Conservation (phyloP, 352 stramenopile species). For the Phytopythium montanum region DNA sequence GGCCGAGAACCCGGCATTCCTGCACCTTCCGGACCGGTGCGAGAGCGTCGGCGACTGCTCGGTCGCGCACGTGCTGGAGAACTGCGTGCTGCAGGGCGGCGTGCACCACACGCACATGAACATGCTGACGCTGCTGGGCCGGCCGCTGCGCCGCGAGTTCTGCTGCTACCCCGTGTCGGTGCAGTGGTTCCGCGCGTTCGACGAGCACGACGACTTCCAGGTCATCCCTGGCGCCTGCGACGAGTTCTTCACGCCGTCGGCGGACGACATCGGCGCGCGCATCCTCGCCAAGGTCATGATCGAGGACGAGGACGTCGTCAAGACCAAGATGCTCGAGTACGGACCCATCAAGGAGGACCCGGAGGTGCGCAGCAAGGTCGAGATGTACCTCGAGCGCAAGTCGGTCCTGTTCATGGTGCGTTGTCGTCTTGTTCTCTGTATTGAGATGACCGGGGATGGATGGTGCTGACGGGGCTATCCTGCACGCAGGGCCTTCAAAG, state of each 20-base stretch:
- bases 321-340: constrained; percentile 82
- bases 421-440: neutral
- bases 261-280: constrained; percentile 73
- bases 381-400: constrained; percentile 77
- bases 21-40: constrained; percentile 52
- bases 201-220: constrained; percentile 65
- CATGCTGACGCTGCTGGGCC: constrained; percentile 66
- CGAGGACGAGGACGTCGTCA: constrained; percentile 60
- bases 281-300: constrained; percentile 78
- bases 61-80: constrained; percentile 62
- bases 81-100: constrained; percentile 73
- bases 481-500: constrained; percentile 30
- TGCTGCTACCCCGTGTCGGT: constrained; percentile 70
- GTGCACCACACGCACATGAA: constrained; percentile 85
- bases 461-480: neutral
- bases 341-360: constrained; percentile 81
- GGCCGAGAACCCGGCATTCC: constrained; percentile 44
- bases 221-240: constrained; percentile 60
- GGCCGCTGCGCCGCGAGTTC: constrained; percentile 46
- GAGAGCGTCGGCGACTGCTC: constrained; percentile 49
- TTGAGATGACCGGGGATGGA: neutral
- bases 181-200: constrained; percentile 74
- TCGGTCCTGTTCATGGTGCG: constrained; percentile 80
- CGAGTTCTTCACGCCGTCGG: constrained; percentile 78
- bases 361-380: constrained; percentile 82